phyloP scores from a whole-genome alignment of 441 rosid species.

The Pelargonium fulgidum region DNA sequence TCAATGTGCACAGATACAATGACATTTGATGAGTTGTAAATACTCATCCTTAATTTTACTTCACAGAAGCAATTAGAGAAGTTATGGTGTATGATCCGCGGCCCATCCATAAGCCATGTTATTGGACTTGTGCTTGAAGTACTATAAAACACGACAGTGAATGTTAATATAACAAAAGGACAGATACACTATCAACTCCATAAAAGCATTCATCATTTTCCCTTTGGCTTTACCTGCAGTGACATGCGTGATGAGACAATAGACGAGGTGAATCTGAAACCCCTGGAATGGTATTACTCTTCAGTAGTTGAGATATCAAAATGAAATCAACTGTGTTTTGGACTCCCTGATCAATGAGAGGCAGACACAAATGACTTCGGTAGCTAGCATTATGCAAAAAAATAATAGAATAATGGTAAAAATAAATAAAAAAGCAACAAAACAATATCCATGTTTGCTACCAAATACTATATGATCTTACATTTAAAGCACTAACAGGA shows the following conservation, averaged over 20 bases:
- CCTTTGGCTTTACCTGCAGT: slow-evolving; percentile 53
- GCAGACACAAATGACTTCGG: not conserved
- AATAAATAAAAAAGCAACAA: not conserved
- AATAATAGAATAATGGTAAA: not conserved
- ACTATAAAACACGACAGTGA: slow-evolving; percentile 25
- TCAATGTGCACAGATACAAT: slow-evolving; percentile 42
- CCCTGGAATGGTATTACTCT: slow-evolving; percentile 25
- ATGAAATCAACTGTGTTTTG: slow-evolving; percentile 59
- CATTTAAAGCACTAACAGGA: not conserved
- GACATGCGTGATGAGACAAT: slow-evolving; percentile 72
- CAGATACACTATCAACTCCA: not conserved
- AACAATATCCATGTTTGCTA: not conserved
- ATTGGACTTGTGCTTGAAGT: slow-evolving; percentile 46
- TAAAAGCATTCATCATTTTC: not conserved
- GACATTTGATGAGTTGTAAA: slow-evolving; percentile 61
- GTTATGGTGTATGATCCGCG: slow-evolving; percentile 48
- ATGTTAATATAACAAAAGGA: slow-evolving; percentile 8
- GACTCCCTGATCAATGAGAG: slow-evolving; percentile 44
- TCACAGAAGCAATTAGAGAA: slow-evolving; percentile 59
- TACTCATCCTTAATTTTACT: slow-evolving; percentile 55
- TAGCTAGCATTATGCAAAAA: not conserved
- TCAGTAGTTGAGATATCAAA: slow-evolving; percentile 48
- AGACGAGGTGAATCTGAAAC: slow-evolving; percentile 37
- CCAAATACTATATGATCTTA: not conserved
- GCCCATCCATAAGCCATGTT: slow-evolving; percentile 74